Evolutionary conservation across 1,139 yeast species (phyloP), one percentile per base, ranked within the genome.

Genomic region (Candida sanyaensis): DNA sequence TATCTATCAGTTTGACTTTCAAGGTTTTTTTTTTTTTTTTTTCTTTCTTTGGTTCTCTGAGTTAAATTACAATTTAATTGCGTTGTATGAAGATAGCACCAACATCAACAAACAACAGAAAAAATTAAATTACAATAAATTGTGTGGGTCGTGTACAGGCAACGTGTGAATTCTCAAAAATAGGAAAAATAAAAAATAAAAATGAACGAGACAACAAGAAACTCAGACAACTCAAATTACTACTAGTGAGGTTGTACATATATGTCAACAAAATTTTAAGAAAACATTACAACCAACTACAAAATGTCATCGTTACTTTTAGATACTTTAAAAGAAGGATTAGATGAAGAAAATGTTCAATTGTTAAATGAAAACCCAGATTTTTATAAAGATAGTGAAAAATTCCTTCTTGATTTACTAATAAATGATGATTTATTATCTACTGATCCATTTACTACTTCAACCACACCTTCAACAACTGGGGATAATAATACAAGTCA

Each of bases 381-480:
- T 9, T 45, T 60, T 9, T 49, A 49, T 29, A 36, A 48, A 11
- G 41, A 44, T 4, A 56, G 67, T 1, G 59, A 63, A 37, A 38
- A 50, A 11, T 68, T 61, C 46, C 56, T 68, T 17, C 52, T 53
- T 37, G 59, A 63, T n/a, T 59, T 75, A 37, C 59, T 75, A 41
- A 63, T 71, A 43, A 74, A 74, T 50, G 77, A 75, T 48, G 73
- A 73, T 41, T 59, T 75, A 33, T 58, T 75, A 30, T 71, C 78
- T 11, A 73, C 78, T 2, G 80, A 74, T 11, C 59, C 63, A 1
- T 73, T 62, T 57, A 71, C 45, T 11, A 43, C 50, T 7, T 39
- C 45, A 29, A 44, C 45, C 10, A 13, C 41, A 0, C 26, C 42
- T 0, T 11, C 32, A 5, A 41, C 43, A 17, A 2, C 10, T 28